Evolutionary conservation across 225 moss, liverwort and hornwort genomes (phyloP), one percentile per base, ranked within the genome.

Genomic region (Polytrichum formosum): DNA sequence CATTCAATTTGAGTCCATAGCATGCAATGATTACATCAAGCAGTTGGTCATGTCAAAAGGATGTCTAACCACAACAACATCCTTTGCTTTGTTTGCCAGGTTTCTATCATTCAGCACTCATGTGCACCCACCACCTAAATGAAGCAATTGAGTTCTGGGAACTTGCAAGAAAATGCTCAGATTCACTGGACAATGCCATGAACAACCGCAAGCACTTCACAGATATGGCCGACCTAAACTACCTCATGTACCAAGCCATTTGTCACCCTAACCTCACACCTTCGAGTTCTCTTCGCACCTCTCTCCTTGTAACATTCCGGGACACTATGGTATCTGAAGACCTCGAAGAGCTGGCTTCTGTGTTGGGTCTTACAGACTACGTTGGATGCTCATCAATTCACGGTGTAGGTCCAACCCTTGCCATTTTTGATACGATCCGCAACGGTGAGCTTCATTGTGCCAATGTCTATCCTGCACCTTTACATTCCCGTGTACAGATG

Each of bases 171-270:
- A 90, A 90, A 71, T 92, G 90, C 78, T 85, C 85, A 55, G 66
- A 67, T 53, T 72, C 90, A 26, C 70, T 92, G 26, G 84, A 91
- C 64, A 75, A 78, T 68, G 86, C 94, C 7, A 88, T 98, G 84
- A 94, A 82, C 66, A 84, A 90, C 68, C 87, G 91, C 67, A 98
- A 98, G 75, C 98, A 98, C 83, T 94, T 98, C 74, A 98, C 98
- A 27, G 98, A 98, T 28, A 98, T 98, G 92, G 84, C 92, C 27
- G 94, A 98, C 81, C 90, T 98, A 61, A 98, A 98, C 75, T 98
- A 82, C 74, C 98, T 98, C 61, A 98, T 94, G 94, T 91, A 78
- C 64, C 98, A 98, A 81, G 94, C 98, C 65, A 84, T 98, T 65
- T 75, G 75, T 54, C 94, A 91, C 75, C 98, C 98, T 68, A 79